Conservation (phyloP, 441 rosid genomes). For the Francoa sonchifolia region DNA sequence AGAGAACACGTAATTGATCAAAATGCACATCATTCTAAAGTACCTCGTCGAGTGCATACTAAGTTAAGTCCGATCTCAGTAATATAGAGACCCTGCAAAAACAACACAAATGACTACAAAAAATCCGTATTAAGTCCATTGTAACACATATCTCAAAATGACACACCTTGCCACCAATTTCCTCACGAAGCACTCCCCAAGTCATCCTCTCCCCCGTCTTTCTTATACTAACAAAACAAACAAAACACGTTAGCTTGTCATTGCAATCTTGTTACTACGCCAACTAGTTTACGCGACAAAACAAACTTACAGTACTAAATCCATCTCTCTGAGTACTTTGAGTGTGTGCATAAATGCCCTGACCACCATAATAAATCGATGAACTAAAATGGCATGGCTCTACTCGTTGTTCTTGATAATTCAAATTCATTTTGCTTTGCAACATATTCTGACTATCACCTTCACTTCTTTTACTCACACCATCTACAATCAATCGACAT, state of each 20-base stretch:
- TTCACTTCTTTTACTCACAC: slow-evolving; percentile 14
- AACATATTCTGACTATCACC: slow-evolving; percentile 19
- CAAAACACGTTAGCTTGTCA: slow-evolving; percentile 10
- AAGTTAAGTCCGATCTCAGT: slow-evolving; percentile 17
- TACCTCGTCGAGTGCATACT: slow-evolving; percentile 21
- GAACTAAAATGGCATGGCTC: slow-evolving; percentile 86
- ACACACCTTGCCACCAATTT: slow-evolving; percentile 87
- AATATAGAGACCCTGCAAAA: slow-evolving; percentile 45
- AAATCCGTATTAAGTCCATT: slow-evolving; percentile 1
- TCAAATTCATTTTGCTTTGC: slow-evolving; percentile 22
- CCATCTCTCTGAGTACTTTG: slow-evolving; percentile 30
- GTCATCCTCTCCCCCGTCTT: slow-evolving; percentile 65
- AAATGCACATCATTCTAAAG: too few relatives aligned
- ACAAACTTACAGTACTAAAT: slow-evolving; percentile 28
- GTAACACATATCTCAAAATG: background rate
- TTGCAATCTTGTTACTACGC: background rate
- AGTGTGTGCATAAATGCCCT: slow-evolving; percentile 48
- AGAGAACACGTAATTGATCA: too few relatives aligned
- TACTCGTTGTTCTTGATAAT: slow-evolving; percentile 49
- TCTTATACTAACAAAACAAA: slow-evolving; percentile 28
- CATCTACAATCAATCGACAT: slow-evolving; percentile 10
- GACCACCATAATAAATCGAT: slow-evolving; percentile 90
- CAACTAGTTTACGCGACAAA: background rate
- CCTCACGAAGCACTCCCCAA: slow-evolving; percentile 70
- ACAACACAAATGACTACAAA: background rate